Evolutionary conservation across 2,329 filamentous ascomycete species (phyloP), one percentile per base, ranked within the genome.

Genomic region (Apiospora phragmitis): DNA sequence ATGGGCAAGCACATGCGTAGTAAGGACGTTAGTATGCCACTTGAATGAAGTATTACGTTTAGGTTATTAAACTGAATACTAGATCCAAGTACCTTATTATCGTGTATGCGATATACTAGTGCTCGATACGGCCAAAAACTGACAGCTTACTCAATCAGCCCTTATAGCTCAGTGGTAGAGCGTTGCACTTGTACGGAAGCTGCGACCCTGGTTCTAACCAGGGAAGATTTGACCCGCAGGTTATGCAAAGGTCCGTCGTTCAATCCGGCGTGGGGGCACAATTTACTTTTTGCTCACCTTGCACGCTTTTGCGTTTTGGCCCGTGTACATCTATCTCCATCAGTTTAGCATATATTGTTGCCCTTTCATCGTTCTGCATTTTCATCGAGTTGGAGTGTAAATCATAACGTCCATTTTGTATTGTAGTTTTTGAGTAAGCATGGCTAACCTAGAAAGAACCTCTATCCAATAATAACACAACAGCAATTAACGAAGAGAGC

Each of bases 171-270:
- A 80, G 76, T 78, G 77, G 78, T 79, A 80, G 78, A 77, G 78
- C 78, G 78, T 78, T 76, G 78, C 78, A 80, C 78, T 79, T 76
- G 78, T 80, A 79, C 14, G 11, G 9, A 6, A 26, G 5, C 18
- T 65, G 11, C 24, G 24, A 51, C 4, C 43, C 43, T 18, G 38
- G 38, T 3, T 12, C 38, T 12, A 41, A 8, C 43, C 8, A 11
- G 45, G 45, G 45, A 55, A 32, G 14, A 5, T 8, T 5, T 3
- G 14, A 0, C 51, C 14, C 5, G 21, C 4, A 12, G 24, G 55
- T n/a, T 62, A 79, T 80, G 77, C 78, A 75, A 77, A 79, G 77
- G 77, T 79, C 78, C 74, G 74, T 76, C 73, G 78, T 80, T 80
- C 78, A 75, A 79, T 75, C 77, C 78, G 74, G 76, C 75, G 73